A percentile compares a stretch with the other conserved stretches of the same genome.
These are phyloP conservation scores for Thielaviopsis ethacetica DNA, from an alignment of 2,329 filamentous ascomycete species.

Conservation along the genomic window DNA sequence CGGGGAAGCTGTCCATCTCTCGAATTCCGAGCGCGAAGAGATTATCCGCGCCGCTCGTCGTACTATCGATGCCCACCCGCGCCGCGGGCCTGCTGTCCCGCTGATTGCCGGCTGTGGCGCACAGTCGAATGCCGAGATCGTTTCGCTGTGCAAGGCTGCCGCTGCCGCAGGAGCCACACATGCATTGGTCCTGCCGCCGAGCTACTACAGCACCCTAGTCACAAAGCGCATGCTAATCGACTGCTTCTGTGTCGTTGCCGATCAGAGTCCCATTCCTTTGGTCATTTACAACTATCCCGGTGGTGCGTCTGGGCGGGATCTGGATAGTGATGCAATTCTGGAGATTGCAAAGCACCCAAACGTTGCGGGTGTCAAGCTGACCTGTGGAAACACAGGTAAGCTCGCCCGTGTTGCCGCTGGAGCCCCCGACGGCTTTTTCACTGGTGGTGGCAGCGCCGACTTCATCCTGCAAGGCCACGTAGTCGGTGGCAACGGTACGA, in stretches of 20 bases:
- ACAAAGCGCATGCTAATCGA: constrained; percentile 30
- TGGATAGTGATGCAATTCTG: constrained; percentile 39
- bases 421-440: constrained; percentile 20
- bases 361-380: constrained; percentile 47
- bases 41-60: constrained; percentile 55
- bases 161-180: constrained; percentile 56
- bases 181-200: constrained; percentile 58
- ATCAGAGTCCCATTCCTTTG: constrained; percentile 38
- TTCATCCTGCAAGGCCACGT: constrained; percentile 26
- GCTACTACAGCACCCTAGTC: constrained; percentile 57
- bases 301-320: constrained; percentile 38
- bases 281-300: constrained; percentile 49
- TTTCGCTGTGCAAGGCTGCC: constrained; percentile 53
- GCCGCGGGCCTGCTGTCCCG: constrained; percentile 49
- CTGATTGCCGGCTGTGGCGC: constrained; percentile 62
- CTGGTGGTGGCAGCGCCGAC: constrained; percentile 27
- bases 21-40: constrained; percentile 49
- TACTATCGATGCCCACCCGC: constrained; percentile 45
- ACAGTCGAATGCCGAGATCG: constrained; percentile 57
- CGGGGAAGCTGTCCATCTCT: constrained; percentile 66
- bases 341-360: constrained; percentile 36
- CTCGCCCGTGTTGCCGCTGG: constrained; percentile 30
- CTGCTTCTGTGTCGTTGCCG: constrained; percentile 48
- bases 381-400: constrained; percentile 48
- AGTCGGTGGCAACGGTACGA: constrained; percentile 24